Evolutionary conservation across 257 asterid species (phyloP).

Genomic region (Salvia rosmarinus): DNA sequence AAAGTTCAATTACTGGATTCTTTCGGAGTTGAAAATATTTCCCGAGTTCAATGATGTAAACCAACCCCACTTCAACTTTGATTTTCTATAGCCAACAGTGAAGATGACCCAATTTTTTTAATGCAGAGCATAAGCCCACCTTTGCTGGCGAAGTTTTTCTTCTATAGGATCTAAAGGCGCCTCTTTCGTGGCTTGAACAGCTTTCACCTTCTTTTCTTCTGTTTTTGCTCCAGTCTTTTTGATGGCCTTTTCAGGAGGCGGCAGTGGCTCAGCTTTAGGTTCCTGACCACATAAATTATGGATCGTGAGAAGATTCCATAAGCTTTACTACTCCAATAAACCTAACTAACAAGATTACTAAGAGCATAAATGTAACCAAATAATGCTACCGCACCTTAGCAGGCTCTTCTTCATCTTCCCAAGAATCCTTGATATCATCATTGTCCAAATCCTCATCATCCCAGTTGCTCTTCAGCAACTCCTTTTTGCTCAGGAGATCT

Average conservation of each 20-base stretch:
- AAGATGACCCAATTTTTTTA: background rate
- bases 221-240: slow-evolving; percentile 65
- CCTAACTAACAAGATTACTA: slow-evolving; percentile 14
- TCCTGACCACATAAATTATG: slow-evolving; percentile 49
- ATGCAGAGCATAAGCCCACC: slow-evolving; percentile 44
- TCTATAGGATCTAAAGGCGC: slow-evolving; percentile 79
- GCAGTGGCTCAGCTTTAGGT: slow-evolving; percentile 59
- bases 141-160: slow-evolving; percentile 93
- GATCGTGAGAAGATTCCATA: background rate
- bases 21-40: background rate
- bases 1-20: background rate
- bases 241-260: slow-evolving; percentile 62
- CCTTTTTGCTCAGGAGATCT: slow-evolving; percentile 58
- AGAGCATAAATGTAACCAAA: background rate
- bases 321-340: background rate
- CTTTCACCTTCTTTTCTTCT: slow-evolving; percentile 65
- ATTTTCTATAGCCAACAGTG: background rate
- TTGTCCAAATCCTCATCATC: slow-evolving; percentile 88
- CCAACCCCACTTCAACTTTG: slow-evolving; percentile 1
- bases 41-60: background rate
- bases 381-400: slow-evolving; percentile 45
- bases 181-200: slow-evolving; percentile 49
- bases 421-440: slow-evolving; percentile 77
- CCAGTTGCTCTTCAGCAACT: slow-evolving; percentile 59
- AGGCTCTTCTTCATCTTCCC: slow-evolving; percentile 97